A percentile compares a stretch with the other conserved stretches of the same genome.
Conservation (phyloP, 345 rosid species). For the Eucalyptus coolabah region DNA sequence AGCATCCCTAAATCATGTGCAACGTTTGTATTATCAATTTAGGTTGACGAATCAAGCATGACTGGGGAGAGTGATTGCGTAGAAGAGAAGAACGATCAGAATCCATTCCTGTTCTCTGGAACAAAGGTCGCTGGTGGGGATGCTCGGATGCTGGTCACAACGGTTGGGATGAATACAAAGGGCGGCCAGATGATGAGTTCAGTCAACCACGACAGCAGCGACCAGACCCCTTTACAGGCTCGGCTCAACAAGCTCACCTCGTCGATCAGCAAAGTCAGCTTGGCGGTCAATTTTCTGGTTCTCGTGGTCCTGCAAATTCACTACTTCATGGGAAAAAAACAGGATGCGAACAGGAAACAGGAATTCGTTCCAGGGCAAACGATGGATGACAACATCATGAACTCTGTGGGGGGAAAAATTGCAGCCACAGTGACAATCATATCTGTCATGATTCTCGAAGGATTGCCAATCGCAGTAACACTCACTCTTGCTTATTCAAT, state of each 20-base stretch:
- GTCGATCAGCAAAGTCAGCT: conserved; percentile 45
- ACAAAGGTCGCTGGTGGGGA: conserved; percentile 44
- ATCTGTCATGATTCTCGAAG: conserved; percentile 75
- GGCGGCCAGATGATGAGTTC: conserved; percentile 76
- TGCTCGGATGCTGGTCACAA: conserved; percentile 47
- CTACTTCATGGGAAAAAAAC: conserved; percentile 41
- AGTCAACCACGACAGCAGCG: conserved; percentile 17
- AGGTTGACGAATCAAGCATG: conserved; percentile 46
- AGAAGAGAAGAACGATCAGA: conserved; percentile 11
- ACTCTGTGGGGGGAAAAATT: conserved; percentile 44
- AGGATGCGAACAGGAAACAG: conserved; percentile 28
- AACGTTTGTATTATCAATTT: neutral
- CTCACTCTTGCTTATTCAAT: conserved; percentile 66
- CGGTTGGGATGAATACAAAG: conserved; percentile 58
- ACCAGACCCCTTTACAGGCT: conserved; percentile 57
- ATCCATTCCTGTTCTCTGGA: conserved; percentile 51
- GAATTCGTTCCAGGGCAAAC: conserved; percentile 35
- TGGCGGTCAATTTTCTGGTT: conserved; percentile 58
- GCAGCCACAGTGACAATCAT: conserved; percentile 66
- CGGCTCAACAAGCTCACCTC: conserved; percentile 61
- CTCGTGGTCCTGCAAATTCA: conserved; percentile 46
- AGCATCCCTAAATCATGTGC: neutral
- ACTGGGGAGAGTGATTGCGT: conserved; percentile 43
- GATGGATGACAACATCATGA: conserved; percentile 29
- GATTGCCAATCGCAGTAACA: conserved; percentile 69